A percentile compares a stretch with the other conserved stretches of the same genome.
phyloP scores from a whole-genome alignment of 2,329 filamentous ascomycete genomes.

The Exophiala sideris region DNA sequence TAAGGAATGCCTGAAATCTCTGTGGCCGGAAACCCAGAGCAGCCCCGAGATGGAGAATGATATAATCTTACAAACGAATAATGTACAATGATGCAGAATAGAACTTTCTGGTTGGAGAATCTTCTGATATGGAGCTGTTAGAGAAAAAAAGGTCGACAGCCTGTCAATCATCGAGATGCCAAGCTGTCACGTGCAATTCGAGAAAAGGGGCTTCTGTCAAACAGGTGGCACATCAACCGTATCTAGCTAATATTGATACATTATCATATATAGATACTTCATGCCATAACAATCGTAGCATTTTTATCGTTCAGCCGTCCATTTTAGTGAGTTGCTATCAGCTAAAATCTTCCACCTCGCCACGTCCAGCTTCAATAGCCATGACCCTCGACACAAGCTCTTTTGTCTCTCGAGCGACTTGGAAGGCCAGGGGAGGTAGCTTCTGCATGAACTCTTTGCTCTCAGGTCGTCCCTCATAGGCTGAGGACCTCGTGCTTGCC shows the following conservation, averaged over 20 bases:
- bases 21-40: neutral
- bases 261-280: constrained; percentile 6
- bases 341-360: constrained; percentile 35
- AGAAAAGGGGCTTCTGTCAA: neutral
- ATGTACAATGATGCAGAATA: constrained; percentile 1
- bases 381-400: constrained; percentile 59
- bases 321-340: constrained; percentile 11
- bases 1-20: neutral
- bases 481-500: constrained; percentile 59
- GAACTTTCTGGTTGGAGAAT: neutral
- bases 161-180: neutral
- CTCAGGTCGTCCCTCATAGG: constrained; percentile 54
- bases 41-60: neutral
- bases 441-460: constrained; percentile 61
- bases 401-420: constrained; percentile 78
- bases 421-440: constrained; percentile 80
- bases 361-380: constrained; percentile 31
- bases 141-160: neutral
- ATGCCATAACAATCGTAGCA: neutral
- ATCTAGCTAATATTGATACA: constrained; percentile 5
- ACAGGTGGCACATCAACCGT: neutral
- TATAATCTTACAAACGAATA: neutral
- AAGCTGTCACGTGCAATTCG: neutral
- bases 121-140: neutral
- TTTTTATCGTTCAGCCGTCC: neutral